Evolutionary conservation across 2,329 filamentous ascomycete genomes (phyloP).

Genomic region (Colletotrichum sp.): DNA sequence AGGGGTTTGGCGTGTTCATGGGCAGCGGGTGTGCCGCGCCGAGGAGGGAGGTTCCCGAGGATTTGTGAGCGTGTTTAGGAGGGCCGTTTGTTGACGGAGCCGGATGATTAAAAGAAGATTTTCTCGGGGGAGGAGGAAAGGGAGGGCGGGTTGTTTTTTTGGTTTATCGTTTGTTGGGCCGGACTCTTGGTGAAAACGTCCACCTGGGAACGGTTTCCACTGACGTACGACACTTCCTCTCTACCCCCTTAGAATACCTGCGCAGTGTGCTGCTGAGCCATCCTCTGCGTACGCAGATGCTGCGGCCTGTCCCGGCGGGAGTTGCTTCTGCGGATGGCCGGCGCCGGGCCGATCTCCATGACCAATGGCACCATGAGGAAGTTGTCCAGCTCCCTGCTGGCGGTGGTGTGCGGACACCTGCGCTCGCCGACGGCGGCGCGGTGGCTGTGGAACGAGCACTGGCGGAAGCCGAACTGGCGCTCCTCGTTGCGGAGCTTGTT

Average conservation of each 20-base stretch:
- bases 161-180: background rate
- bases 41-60: background rate
- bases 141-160: background rate
- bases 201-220: background rate
- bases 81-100: background rate
- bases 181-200: background rate
- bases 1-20: constrained; percentile 18
- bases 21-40: background rate
- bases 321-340: background rate
- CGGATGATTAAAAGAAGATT: background rate
- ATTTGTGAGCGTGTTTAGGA: background rate
- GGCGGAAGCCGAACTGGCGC: constrained; percentile 64
- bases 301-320: background rate
- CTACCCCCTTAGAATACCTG: background rate
- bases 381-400: constrained; percentile 19
- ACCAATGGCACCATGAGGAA: constrained; percentile 23
- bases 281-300: background rate
- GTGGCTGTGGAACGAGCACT: constrained; percentile 67
- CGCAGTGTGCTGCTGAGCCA: background rate
- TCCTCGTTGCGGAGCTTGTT: constrained; percentile 62
- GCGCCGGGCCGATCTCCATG: constrained; percentile 9
- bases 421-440: constrained; percentile 58
- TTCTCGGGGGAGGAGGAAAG: background rate
- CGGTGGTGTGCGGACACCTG: constrained; percentile 51
- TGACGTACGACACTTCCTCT: background rate